phyloP scores from a whole-genome alignment of 257 asterid genomes.

The Solanum tarapatanum region DNA sequence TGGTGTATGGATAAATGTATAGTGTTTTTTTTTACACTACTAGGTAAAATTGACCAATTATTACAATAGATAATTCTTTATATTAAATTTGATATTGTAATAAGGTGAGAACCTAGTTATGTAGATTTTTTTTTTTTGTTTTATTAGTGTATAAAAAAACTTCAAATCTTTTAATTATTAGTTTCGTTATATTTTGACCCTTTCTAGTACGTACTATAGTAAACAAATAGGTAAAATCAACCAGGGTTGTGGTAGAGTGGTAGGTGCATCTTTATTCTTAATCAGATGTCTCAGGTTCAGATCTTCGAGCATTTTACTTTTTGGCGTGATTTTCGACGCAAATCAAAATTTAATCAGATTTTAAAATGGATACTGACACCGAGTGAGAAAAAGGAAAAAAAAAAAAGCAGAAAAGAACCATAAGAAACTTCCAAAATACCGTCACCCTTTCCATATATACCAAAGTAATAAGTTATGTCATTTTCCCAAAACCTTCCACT shows the following conservation, averaged over 20 bases:
- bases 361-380: no score
- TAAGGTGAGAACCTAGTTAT: not conserved
- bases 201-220: not conserved
- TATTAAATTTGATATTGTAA: not conserved
- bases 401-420: not conserved
- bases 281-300: no score
- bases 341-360: no score
- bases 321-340: fast-evolving
- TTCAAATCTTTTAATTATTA: not conserved
- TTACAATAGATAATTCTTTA: not conserved
- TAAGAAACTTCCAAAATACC: not conserved
- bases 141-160: no score
- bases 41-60: not conserved
- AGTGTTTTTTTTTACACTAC: not conserved
- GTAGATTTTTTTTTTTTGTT: not conserved
- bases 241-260: fast-evolving
- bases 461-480: not conserved
- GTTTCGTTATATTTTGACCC: not conserved
- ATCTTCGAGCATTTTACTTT: no score
- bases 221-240: not conserved
- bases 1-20: not conserved
- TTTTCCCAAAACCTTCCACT: not conserved
- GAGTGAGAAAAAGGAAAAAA: no score
- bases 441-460: not conserved
- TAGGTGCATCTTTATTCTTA: no score